Conservation (phyloP, 1,284 basidiomycete genomes). For the Agaricales sp. region DNA sequence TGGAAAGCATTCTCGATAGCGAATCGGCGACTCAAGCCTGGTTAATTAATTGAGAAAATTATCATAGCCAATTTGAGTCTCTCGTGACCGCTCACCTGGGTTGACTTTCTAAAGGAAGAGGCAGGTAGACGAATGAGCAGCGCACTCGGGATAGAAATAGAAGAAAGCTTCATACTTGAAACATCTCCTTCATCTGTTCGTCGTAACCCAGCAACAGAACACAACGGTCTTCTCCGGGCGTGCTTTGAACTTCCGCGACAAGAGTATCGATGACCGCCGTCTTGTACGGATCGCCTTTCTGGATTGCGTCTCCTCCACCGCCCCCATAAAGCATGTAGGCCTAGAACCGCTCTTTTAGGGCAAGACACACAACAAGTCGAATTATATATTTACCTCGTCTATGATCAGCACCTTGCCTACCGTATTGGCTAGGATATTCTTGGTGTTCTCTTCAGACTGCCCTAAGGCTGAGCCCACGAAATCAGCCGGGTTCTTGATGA, state of each 20-base stretch:
- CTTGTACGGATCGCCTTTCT: conserved; percentile 37
- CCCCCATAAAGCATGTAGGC: conserved; percentile 53
- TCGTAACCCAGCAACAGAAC: conserved; percentile 57
- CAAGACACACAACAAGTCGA: background rate
- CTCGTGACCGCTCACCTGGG: conserved; percentile 45
- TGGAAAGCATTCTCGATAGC: conserved; percentile 54
- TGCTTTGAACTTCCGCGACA: conserved; percentile 60
- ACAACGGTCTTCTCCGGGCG: conserved; percentile 57
- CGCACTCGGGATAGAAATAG: background rate
- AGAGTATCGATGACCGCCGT: conserved; percentile 63
- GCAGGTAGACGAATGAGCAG: background rate
- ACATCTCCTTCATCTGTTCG: conserved; percentile 57
- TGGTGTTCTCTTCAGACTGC: conserved; percentile 52
- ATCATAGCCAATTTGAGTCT: no score
- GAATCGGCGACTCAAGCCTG: conserved; percentile 33
- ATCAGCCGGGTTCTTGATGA: conserved; percentile 56
- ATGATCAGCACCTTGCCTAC: conserved; percentile 58
- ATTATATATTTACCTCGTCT: conserved; percentile 42
- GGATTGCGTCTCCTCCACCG: conserved; percentile 21
- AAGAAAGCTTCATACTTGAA: conserved; percentile 56
- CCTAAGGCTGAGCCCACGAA: conserved; percentile 47
- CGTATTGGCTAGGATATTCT: conserved; percentile 42
- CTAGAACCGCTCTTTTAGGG: conserved; percentile 26
- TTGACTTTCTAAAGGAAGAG: conserved; percentile 45
- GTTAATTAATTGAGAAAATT: background rate